Conservation (phyloP, 2,329 filamentous ascomycete genomes). For the Pezizomycotina sp. region DNA sequence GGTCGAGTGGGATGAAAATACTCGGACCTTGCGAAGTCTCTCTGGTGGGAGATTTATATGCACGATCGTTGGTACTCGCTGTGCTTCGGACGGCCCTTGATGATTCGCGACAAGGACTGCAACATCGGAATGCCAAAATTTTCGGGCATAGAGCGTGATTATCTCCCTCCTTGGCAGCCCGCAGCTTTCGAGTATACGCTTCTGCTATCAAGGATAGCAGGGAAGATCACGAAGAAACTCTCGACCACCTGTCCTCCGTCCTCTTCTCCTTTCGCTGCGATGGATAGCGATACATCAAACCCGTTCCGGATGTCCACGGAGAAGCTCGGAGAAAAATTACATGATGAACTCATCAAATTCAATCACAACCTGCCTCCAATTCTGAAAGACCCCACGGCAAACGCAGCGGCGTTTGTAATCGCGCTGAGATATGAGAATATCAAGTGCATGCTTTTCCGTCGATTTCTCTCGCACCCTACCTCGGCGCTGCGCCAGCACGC, state of each 20-base stretch:
- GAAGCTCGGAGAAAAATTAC: conserved; percentile 11
- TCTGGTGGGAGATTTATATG: conserved; percentile 19
- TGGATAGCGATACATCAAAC: no score
- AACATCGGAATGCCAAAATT: conserved; percentile 15
- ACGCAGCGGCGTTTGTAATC: conserved; percentile 9
- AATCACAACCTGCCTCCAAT: conserved; percentile 8
- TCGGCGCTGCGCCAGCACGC: conserved; percentile 12
- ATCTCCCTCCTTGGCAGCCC: conserved; percentile 13
- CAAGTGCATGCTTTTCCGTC: conserved; percentile 18
- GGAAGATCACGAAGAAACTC: conserved; percentile 17
- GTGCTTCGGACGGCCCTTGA: conserved; percentile 11
- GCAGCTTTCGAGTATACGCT: conserved; percentile 15
- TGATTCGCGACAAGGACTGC: conserved; percentile 17
- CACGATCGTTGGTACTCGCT: conserved; percentile 19
- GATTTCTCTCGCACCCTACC: conserved; percentile 17
- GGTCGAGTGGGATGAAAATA: conserved; percentile 11
- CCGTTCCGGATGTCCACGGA: conserved; percentile 16
- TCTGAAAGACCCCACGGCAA: conserved; percentile 11
- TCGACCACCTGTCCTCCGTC: no score
- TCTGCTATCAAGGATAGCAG: conserved; percentile 13
- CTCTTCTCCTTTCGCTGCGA: no score
- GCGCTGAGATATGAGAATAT: conserved; percentile 17
- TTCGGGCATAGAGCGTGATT: conserved; percentile 8
- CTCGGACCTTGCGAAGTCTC: conserved; percentile 12
- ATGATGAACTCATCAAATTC: conserved; percentile 17